Evolutionary conservation across 116 monocot species (phyloP).

Genomic region (Iris pallida): DNA sequence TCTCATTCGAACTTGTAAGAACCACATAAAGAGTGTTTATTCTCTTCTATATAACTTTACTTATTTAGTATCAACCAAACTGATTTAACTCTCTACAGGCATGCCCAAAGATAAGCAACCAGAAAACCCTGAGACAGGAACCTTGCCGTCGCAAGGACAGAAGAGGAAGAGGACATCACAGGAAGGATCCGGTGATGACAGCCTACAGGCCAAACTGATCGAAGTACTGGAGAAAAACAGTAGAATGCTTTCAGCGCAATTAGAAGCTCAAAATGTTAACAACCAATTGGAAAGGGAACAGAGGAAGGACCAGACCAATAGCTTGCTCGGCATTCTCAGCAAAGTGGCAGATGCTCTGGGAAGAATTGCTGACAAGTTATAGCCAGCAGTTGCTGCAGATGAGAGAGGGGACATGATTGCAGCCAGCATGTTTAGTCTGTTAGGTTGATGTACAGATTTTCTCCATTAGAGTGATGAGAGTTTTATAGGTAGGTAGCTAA

Average conservation of each 20-base stretch:
- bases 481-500: background rate
- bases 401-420: background rate
- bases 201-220: constrained; percentile 45
- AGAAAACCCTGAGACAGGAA: constrained; percentile 30
- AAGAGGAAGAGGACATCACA: constrained; percentile 40
- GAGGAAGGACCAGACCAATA: constrained; percentile 51
- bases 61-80: background rate
- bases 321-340: constrained; percentile 55
- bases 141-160: constrained; percentile 35
- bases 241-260: constrained; percentile 63
- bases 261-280: constrained; percentile 80
- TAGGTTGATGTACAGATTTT: background rate
- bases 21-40: too few species aligned
- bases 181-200: constrained; percentile 20
- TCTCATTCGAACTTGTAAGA: too few species aligned
- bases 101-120: constrained; percentile 33
- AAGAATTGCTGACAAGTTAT: constrained; percentile 93
- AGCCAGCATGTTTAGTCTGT: background rate
- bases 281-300: constrained; percentile 80
- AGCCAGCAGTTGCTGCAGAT: constrained; percentile 1
- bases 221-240: constrained; percentile 68
- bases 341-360: constrained; percentile 92
- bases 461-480: background rate
- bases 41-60: too few species aligned
- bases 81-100: constrained; percentile 24